Evolutionary conservation across 352 stramenopile species (phyloP).

Genomic region (Ophiocytium majus): DNA sequence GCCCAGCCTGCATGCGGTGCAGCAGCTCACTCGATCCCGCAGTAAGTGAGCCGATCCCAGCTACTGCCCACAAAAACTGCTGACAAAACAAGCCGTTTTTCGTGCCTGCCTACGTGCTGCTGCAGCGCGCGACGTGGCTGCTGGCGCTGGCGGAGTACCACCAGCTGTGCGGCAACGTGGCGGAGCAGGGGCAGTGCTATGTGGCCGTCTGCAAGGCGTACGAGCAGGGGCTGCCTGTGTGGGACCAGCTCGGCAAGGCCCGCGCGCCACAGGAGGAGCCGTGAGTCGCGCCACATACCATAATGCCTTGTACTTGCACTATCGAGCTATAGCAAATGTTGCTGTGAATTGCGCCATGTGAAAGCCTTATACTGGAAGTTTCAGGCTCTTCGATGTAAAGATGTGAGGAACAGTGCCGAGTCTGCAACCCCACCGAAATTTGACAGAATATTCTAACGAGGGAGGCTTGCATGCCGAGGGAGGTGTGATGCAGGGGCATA

Average conservation of each 20-base stretch:
- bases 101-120: conserved; percentile 17
- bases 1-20: background rate
- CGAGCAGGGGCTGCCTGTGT: conserved; percentile 47
- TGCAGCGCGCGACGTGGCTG: conserved; percentile 47
- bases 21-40: background rate
- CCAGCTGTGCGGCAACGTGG: conserved; percentile 51
- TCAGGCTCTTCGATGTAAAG: too few species aligned
- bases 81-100: background rate
- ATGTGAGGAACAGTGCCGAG: background rate
- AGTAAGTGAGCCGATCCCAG: background rate
- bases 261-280: background rate
- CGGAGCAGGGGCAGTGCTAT: conserved; percentile 48
- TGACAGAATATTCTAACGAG: too few species aligned
- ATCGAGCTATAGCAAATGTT: conserved; percentile 13
- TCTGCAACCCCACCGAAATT: background rate
- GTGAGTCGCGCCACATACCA: too few species aligned
- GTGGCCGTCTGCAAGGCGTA: conserved; percentile 37
- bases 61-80: background rate
- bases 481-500: too few species aligned
- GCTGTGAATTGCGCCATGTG: background rate
- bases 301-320: too few species aligned
- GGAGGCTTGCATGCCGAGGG: too few species aligned
- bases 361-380: background rate
- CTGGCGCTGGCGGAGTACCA: conserved; percentile 54
- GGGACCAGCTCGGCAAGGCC: conserved; percentile 52